Percentiles rank a stretch among this genome's conserved stretches.
phyloP scores from a whole-genome alignment of 495 filamentous ascomycete species.

The Amphirosellinia nigrospora region DNA sequence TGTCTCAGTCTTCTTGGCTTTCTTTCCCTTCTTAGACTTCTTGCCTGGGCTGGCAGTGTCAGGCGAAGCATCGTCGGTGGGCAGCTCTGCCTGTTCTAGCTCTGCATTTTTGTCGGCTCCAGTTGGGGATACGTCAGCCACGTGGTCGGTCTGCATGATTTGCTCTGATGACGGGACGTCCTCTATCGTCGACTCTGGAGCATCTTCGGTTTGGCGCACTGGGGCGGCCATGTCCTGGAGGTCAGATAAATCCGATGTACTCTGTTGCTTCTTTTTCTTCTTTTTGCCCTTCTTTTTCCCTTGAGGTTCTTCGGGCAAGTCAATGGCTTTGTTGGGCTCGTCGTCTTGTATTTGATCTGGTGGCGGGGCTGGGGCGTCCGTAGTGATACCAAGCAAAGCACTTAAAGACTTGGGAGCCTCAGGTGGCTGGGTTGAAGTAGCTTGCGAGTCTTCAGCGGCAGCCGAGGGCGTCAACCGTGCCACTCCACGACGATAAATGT shows the following conservation, averaged over 20 bases:
- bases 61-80: constrained; percentile 12
- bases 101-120: not conserved
- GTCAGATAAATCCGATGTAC: constrained; percentile 26
- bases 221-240: not conserved
- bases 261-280: constrained; percentile 32
- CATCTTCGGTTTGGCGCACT: constrained; percentile 1
- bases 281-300: constrained; percentile 39
- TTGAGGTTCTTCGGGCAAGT: constrained; percentile 14
- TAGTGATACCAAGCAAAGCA: constrained; percentile 1
- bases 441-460: constrained; percentile 26
- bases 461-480: too few species aligned
- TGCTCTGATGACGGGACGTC: not conserved
- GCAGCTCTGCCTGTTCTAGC: not conserved
- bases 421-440: constrained; percentile 26
- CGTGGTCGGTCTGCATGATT: not conserved
- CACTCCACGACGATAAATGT: too few species aligned
- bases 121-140: not conserved
- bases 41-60: constrained; percentile 27
- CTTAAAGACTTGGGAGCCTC: constrained; percentile 23
- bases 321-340: constrained; percentile 20
- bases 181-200: not conserved
- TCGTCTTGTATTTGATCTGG: constrained; percentile 23
- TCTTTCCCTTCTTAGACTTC: constrained; percentile 25
- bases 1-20: constrained; percentile 26
- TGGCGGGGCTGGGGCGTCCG: constrained; percentile 23